Evolutionary conservation across 2,329 filamentous ascomycete species (phyloP), one percentile per base, ranked within the genome.

Genomic region (Thelonectria blattea): DNA sequence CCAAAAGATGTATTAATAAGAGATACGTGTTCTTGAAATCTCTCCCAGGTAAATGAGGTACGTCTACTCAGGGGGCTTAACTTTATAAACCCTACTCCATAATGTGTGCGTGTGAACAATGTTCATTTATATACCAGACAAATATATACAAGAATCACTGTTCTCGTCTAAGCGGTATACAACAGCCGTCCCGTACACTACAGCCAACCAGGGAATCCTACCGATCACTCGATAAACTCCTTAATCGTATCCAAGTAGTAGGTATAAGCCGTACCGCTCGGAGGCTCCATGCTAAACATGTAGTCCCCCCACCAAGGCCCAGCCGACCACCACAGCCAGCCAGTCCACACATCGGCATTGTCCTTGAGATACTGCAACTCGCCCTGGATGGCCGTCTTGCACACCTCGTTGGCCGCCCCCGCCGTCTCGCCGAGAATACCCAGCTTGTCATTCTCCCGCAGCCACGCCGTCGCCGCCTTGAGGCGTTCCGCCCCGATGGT

Each of bases 301-400:
- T 83, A 83, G 62, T 78, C 70, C 9, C 72, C 79, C 85, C 85
- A 87, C 84, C 84, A 86, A 20, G 85, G 85, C 0, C 85, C 85
- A 34, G 79, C 83, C 20, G 79, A 75, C 85, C 85, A 88, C 82
- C 83, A 87, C 30, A 84, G 67, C 61, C 80, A 83, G 12, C 84
- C 85, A 30, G 77, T 76, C 85, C 85, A 88, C 49, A 86, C 84
- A 59, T 86, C 85, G 49, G 73, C 75, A 73, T 87, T 87, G 56
- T 81, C 80, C 51, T 79, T 71, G 72, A 88, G 77, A 70, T 84
- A 77, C 55, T 80, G 74, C 52, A 88, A 76, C 72, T 85, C 76
- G 32, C 79, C 80, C 64, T 77, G 77, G 56, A 88, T 69, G 24
- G 85, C 85, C 7, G 75, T 65, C 70, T 81, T 76, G 70, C 85